Evolutionary conservation across 1,139 yeast genomes (phyloP), one percentile per base, ranked within the genome.

Genomic region (Nematodospora anomalae): DNA sequence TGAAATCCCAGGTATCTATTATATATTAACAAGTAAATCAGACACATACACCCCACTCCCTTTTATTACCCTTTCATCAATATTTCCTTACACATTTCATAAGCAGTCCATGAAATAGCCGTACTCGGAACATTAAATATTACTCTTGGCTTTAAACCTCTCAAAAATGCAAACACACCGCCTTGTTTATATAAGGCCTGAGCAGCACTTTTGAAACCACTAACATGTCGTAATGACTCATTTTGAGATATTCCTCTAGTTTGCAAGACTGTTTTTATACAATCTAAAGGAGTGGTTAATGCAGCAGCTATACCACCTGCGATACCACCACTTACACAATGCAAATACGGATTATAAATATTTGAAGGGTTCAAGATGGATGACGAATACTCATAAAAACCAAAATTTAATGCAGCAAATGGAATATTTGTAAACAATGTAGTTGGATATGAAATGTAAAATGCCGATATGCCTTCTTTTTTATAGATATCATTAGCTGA

Each of bases 291-390:
- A 16, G 95, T 92, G 7, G 98, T 92, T 37, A 90, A 67, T 1
- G 97, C 98, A 4, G 98, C 97, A 22, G 97, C 96, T 16, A 87
- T 73, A 9, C 97, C 98, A 44, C 98, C 99, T 27, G 97, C 92
- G 11, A 90, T 62, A 35, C 96, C 98, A 51, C 99, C 99, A 42
- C 95, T 77, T 16, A 92, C 74, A 64, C 97, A 90, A 62, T 92
- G 99, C 36, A 84, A 74, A 51, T 89, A 74, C 28, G 99, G 99
- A 57, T 89, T 92, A 64, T 92, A 90, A 32, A 61, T 61, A 52
- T 83, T 81, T 21, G 72, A 57, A 4, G 98, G 97, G 56, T 92
- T 94, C 43, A 92, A 71, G 22, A 83, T 46, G 46, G 83, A 80
- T 20, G 92, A 80, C 4, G 84, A 70, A 43, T 87, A 82, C 58